Base-by-base conservation (phyloP, 306 rosid species). In the Vachellia collinsii region DNA sequence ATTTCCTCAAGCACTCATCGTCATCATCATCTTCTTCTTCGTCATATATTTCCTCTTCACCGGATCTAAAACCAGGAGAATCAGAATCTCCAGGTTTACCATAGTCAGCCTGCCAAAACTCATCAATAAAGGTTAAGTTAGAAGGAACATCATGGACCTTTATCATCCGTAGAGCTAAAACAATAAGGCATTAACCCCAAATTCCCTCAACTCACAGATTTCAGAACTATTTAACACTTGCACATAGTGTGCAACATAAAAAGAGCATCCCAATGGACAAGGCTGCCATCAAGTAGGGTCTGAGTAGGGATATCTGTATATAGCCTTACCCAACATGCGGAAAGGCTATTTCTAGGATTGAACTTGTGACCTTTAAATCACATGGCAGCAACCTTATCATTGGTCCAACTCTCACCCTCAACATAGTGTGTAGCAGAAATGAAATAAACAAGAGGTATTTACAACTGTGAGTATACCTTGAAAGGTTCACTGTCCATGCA, bases 31-130 rank as follows among this genome's bases (percentile, higher is more conserved):
- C 88, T 0, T 88, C 92, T 82, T 86, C 94, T 41, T 79, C 84
- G 0, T 86, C 88, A 3, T 88, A 91, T 80, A 87, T 75, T 78
- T 87, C 94, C 62, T 88, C 89, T 68, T 84, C 97, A 4, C 71
- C 67, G 4, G 93, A 81, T 85, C 87, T 87, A 44, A 85, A 78
- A 65, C 78, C 79, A 61, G 98, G 84, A 39, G 93, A 93, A 74
- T 83, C 94, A 14, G 89, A 90, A 14, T 83, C 94, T 74, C 92
- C 97, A 46, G 88, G 88, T 80, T 90, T 91, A n/a, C 91, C 93
- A 53, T 88, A 77, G 79, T 92, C 97, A 74, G 93, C 93, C 98
- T 92, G 86, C 77, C 41, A 70, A 69, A 77, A 12, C 69, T 80
- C 85, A 85, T 75, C 74, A 46, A 25, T 44, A 71, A 72, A 76